Conservation (phyloP, 2,329 filamentous ascomycete genomes). For the Botrytis pseudocinerea region DNA sequence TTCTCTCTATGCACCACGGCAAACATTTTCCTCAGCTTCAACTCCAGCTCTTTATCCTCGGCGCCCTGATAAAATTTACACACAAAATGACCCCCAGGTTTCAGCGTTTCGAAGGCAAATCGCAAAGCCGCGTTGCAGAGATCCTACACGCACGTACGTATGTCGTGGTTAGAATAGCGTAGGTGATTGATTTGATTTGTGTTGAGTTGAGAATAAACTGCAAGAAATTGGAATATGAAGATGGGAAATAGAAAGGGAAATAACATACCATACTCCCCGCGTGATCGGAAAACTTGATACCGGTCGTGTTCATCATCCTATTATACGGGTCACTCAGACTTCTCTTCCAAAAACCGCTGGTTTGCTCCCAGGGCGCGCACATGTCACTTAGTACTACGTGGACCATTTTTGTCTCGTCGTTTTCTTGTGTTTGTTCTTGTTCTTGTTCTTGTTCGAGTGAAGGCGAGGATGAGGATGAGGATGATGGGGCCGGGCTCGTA, state of each 20-base stretch:
- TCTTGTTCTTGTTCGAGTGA: too few species aligned
- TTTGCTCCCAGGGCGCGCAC: slow-evolving; percentile 93
- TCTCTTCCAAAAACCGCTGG: slow-evolving; percentile 74
- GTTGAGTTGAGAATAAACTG: too few species aligned
- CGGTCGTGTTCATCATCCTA: slow-evolving; percentile 99
- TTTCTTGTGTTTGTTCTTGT: slow-evolving; percentile 26
- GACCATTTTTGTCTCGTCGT: slow-evolving; percentile 60
- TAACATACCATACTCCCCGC: slow-evolving; percentile 84
- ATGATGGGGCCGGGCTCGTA: too few species aligned
- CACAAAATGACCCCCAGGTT: slow-evolving; percentile 81
- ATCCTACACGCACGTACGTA: slow-evolving; percentile 60
- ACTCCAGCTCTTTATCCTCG: slow-evolving; percentile 81
- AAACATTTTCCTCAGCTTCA: slow-evolving; percentile 74
- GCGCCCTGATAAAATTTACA: slow-evolving; percentile 96
- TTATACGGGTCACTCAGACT: slow-evolving; percentile 92
- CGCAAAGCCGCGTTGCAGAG: slow-evolving; percentile 81
- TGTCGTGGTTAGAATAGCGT: neutral
- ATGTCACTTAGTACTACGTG: slow-evolving; percentile 98
- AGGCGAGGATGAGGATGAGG: too few species aligned
- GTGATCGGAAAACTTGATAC: slow-evolving; percentile 83
- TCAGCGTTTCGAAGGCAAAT: slow-evolving; percentile 84
- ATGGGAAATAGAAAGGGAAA: too few species aligned
- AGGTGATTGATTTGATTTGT: neutral
- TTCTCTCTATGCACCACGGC: slow-evolving; percentile 81
- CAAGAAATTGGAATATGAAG: too few species aligned